phyloP scores from a whole-genome alignment of 2,329 filamentous ascomycete genomes.

The Aspergillus thermomutatus region DNA sequence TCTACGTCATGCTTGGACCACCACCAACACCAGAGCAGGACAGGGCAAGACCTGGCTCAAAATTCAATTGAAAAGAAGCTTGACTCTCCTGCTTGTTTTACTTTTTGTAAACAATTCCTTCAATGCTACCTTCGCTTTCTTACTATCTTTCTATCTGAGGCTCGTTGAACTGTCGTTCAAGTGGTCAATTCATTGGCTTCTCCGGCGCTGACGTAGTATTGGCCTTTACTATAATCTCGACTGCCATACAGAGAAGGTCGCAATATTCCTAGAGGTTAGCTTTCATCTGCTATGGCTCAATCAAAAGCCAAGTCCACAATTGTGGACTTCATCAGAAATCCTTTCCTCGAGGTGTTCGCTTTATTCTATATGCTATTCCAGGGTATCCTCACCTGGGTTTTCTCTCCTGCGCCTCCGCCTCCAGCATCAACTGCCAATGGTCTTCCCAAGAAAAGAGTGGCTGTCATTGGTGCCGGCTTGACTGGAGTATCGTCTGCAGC shows the following conservation, averaged over 20 bases:
- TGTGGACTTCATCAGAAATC: slow-evolving; percentile 9
- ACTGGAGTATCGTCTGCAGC: slow-evolving; percentile 75
- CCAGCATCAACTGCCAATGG: slow-evolving; percentile 51
- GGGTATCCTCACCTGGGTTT: slow-evolving; percentile 41
- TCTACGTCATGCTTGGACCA: slow-evolving; percentile 12
- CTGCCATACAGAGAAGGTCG: neutral
- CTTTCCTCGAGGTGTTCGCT: slow-evolving; percentile 29
- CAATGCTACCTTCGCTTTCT: neutral
- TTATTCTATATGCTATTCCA: slow-evolving; percentile 31
- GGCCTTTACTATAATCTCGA: neutral
- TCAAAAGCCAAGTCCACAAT: neutral
- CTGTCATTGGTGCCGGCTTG: slow-evolving; percentile 68
- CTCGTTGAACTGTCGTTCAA: neutral
- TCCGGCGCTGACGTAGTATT: too few relatives aligned
- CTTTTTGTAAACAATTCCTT: neutral
- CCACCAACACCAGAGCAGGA: neutral
- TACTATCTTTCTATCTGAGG: neutral
- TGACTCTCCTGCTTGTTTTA: neutral
- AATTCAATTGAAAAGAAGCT: neutral
- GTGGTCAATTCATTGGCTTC: too few relatives aligned
- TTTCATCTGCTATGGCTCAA: neutral
- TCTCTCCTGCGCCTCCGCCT: slow-evolving; percentile 67
- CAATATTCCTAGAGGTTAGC: neutral
- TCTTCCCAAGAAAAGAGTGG: slow-evolving; percentile 56
- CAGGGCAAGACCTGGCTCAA: neutral